Base-by-base conservation (phyloP, 306 rosid species). In the Lupinus albus region DNA sequence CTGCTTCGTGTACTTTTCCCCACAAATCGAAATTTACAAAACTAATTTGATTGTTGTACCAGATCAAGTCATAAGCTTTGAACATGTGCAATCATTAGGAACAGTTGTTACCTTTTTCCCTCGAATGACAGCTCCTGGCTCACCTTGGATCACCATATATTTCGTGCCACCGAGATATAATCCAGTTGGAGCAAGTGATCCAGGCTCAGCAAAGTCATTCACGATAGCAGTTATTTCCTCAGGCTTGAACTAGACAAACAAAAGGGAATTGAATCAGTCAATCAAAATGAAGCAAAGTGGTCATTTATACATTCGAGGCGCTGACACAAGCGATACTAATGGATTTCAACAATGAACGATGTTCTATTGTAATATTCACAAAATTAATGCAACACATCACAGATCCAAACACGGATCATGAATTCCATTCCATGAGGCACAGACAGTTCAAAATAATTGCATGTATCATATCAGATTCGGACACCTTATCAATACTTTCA, bases 141-240 rank as follows among this genome's bases (percentile, higher is more conserved):
- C 97, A 11, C 97, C 97, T 80, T 88, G 97, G 76, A 91, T 91
- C 53, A 91, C 97, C 95, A 91, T 91, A 57, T 88, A 91, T 67
- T 91, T 91, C 3, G 92, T 82, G 44, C 91, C 97, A 51, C 95
- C 97, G 20, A 91, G 74, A 68, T 82, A 73, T 66, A 88, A 69
- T 46, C 95, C 90, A 69, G 91, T 91, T 3, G 95, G 95, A 69
- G 97, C 97, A 84, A 91, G 95, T 6, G 84, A 1, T 54, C 97
- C 97, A 47, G 97, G 97, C 38, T 91, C 95, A 2, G 11, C 12
- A 17, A 91, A 86, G 76, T 91, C 95, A n/a, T 67, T 81, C 71
- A 79, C 50, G 63, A 91, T 47, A 60, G 35, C 95, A 66, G 75
- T 60, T 28, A 91, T 82, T 67, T 91, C 97, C 62, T 91, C 91